Conservation (phyloP, 768 basidiomycete genomes). For the Galerina marginata region DNA sequence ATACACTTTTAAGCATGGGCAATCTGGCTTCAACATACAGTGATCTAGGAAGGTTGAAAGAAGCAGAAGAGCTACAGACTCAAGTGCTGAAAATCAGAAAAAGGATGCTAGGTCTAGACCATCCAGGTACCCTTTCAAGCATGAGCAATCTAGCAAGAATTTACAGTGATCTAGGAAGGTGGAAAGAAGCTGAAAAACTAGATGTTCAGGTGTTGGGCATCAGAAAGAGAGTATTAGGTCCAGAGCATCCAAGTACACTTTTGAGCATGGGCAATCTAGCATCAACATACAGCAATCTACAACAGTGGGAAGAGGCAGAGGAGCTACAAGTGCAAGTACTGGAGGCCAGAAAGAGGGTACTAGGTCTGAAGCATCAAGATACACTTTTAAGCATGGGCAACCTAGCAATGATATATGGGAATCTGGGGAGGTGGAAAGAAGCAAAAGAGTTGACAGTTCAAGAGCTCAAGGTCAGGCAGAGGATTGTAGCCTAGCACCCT, state of each 20-base stretch:
- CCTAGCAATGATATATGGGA: neutral
- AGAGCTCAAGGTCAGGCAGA: neutral
- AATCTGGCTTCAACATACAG: neutral
- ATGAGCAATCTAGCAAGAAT: too few relatives aligned
- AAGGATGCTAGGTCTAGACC: neutral
- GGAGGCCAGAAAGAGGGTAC: neutral
- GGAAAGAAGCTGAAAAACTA: too few relatives aligned
- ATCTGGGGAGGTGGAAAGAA: neutral
- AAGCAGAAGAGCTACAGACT: neutral
- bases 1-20: slow-evolving; percentile 7
- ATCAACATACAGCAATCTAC: too few relatives aligned
- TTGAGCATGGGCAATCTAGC: too few relatives aligned
- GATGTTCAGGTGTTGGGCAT: too few relatives aligned
- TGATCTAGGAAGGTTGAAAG: neutral
- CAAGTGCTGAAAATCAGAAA: neutral
- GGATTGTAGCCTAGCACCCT: neutral
- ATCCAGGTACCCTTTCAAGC: neutral
- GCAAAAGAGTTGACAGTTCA: neutral
- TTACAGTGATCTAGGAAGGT: too few relatives aligned
- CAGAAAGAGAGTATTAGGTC: too few relatives aligned
- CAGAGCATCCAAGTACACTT: too few relatives aligned
- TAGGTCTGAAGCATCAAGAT: neutral
- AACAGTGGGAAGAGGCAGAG: neutral
- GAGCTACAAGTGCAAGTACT: neutral
- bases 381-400: neutral